Conservation (phyloP, 169 alveolate species). For the Fabrea salina region DNA sequence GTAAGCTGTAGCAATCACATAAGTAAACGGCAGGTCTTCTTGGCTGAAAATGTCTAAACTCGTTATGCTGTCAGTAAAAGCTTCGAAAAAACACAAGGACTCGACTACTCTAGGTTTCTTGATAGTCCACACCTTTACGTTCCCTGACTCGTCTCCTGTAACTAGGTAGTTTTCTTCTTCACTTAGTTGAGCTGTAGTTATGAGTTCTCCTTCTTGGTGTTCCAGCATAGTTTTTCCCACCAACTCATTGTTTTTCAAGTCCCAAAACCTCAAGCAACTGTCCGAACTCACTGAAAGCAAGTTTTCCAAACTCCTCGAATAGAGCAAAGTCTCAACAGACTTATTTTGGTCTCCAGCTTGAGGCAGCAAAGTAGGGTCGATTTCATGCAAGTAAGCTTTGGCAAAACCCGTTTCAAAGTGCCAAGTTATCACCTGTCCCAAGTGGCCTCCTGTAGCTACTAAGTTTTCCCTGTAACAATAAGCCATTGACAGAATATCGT, state of each 20-base stretch:
- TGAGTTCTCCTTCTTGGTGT: conserved; percentile 37
- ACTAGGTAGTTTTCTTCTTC: conserved; percentile 29
- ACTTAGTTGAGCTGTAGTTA: conserved; percentile 41
- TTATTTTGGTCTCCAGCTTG: conserved; percentile 32
- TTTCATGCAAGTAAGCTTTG: conserved; percentile 51
- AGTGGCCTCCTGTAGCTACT: conserved; percentile 57
- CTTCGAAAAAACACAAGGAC: background rate
- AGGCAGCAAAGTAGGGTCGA: conserved; percentile 37
- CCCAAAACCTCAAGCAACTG: conserved; percentile 47
- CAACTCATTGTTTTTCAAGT: conserved; percentile 29
- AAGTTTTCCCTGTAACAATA: conserved; percentile 40
- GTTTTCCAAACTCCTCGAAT: conserved; percentile 3
- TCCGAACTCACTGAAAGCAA: conserved; percentile 49
- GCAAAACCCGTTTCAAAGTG: conserved; percentile 59
- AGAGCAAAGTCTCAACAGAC: conserved; percentile 31
- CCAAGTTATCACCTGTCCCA: conserved; percentile 57
- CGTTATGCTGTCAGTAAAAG: background rate
- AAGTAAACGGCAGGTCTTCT: background rate
- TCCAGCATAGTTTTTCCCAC: conserved; percentile 20
- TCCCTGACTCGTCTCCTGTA: conserved; percentile 55
- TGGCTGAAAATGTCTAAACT: background rate
- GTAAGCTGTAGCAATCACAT: background rate
- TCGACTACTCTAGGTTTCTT: background rate
- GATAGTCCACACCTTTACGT: conserved; percentile 35
- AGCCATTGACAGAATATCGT: conserved; percentile 52